Base-by-base conservation (phyloP, 1,284 basidiomycete species). In the Apiotrichum mycotoxinovorans region DNA sequence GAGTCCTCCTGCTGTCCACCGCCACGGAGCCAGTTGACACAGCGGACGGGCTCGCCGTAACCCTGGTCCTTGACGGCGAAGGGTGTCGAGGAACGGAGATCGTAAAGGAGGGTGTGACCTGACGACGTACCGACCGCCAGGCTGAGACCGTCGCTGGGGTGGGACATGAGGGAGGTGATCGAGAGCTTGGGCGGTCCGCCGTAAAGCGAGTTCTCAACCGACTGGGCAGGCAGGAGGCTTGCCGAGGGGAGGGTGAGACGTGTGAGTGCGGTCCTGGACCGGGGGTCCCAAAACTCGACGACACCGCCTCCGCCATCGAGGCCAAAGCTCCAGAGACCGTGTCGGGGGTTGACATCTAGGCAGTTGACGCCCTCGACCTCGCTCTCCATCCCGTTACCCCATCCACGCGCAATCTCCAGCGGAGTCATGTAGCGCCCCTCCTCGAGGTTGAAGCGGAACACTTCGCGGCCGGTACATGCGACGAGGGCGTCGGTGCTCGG, bases 1-100 rank as follows among this genome's bases (percentile, higher is more conserved):
- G 66, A 61, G 49, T 74, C 73, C 63, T 94, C 90, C 41, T 91
- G 89, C 1, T 88, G 87, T 79, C 93, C 89, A 14, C 89, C 87
- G 37, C 90, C 91, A 66, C 93, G 88, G 26, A 97, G 85, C 96
- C 96, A 99, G 34, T 82, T 78, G 2, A 98, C 84, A 54, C 83
- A 87, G 72, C 89, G 89, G 48, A 99, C 84, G 0, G 94, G 88
- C 42, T 98, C 78, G 2, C 95, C 93, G 68, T 98, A 98, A 1
- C 96, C 96, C 76, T 98, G 95, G 73, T 99, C 96, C 73, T 99
- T 98, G 59, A 86, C 78, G 3, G 90, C 90, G 66, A 90, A 93
- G 11, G 91, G 87, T 25, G 83, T 83, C 7, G 87, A 82, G 27
- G 90, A 87, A 49, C 96, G 88, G 61, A 98, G 84, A 70, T 99